These are phyloP conservation scores for Neurospora terricola DNA, from an alignment of 495 filamentous ascomycete genomes.

Conservation along the genomic window DNA sequence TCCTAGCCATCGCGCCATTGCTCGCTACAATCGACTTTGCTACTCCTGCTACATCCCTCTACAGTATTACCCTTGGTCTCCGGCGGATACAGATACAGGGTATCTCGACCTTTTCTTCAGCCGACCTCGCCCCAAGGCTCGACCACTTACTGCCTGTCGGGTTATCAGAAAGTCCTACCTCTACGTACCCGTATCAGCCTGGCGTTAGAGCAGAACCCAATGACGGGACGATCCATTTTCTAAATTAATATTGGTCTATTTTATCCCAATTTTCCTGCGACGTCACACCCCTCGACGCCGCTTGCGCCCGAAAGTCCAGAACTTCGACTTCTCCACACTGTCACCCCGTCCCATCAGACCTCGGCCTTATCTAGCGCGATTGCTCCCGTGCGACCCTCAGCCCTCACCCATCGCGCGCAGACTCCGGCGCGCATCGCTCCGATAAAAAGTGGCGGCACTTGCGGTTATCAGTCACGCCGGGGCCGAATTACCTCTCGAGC, in stretches of 20 bases:
- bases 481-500: constrained; percentile 33
- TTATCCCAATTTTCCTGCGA: not conserved
- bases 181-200: not conserved
- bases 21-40: not conserved
- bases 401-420: constrained; percentile 17
- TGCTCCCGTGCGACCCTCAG: not conserved
- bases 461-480: constrained; percentile 32
- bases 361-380: constrained; percentile 1
- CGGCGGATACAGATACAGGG: not conserved
- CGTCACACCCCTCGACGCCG: not conserved
- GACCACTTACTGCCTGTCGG: not conserved
- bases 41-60: not conserved
- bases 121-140: not conserved
- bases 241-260: not conserved
- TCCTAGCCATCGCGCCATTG: not conserved
- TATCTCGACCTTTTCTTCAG: not conserved
- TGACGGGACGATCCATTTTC: not conserved
- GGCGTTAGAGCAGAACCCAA: not conserved
- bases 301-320: not conserved
- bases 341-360: not conserved
- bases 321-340: not conserved
- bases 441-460: constrained; percentile 37
- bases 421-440: constrained; percentile 23
- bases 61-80: not conserved
- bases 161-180: not conserved